Base-by-base conservation (phyloP, 2,329 filamentous ascomycete species). In the Beauveria australis region DNA sequence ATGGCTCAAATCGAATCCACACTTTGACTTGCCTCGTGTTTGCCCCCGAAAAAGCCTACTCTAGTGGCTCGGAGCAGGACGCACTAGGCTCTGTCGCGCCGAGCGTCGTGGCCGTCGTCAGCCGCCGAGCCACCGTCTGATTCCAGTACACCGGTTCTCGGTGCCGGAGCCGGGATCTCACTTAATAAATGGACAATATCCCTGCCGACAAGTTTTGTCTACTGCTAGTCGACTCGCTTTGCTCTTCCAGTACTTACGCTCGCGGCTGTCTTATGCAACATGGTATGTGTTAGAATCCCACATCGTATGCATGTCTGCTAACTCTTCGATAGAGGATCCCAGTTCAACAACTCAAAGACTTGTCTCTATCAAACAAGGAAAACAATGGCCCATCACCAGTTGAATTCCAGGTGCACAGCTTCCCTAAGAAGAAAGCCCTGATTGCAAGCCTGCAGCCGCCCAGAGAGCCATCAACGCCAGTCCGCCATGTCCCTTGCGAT, bases 401-500 rank as follows among this genome's bases (percentile, higher is more conserved):
- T 14, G 10, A n/a, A 8, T 24, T 59, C n/a, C 10, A 53, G 46
- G 3, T 59, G 10, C 12, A 59, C 48, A 53, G 37, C 19, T 24
- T 46, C 8, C 48, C 56, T 6, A n/a, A 24, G 14, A 53, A 59
- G 48, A 53, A 46, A 8, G 40, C 76, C 1, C 66, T 83, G 1
- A 57, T 83, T 3, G 67, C 82, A 64, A 78, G 75, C 52, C 69
- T 84, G 12, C 68, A 74, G 5, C 78, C 80, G 0, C 81, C 80
- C 0, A 68, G 47, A 3, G 59, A 67, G 7, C 78, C 78, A 1
- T 30, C 46, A 0, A 19, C 65, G 2, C 24, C 64, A 0, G 63
- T 72, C 0, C 60, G 66, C 7, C 79, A 81, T 66, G 74, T 80
- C 0, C 78, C 82, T 2, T 84, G 81, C 67, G 83, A 86, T 63